A percentile compares a stretch with the other conserved stretches of the same genome.
phyloP scores from a whole-genome alignment of 2,329 filamentous ascomycete genomes.

The Epichloe amarillans region DNA sequence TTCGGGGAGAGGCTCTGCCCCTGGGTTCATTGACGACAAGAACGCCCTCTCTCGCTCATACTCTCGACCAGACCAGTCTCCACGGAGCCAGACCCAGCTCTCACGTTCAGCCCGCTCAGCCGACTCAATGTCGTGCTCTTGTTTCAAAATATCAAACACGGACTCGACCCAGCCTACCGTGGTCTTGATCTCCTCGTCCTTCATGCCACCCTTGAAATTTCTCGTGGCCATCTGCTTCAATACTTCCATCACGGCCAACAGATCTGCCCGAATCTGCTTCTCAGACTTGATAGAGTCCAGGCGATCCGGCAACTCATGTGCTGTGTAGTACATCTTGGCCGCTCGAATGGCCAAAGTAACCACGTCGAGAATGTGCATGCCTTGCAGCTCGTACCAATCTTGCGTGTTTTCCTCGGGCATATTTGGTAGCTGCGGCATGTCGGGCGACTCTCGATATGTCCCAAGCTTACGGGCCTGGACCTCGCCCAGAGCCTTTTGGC shows the following conservation, averaged over 20 bases:
- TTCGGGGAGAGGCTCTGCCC: conserved; percentile 46
- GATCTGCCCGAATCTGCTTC: conserved; percentile 67
- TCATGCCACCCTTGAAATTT: conserved; percentile 73
- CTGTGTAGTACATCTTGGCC: conserved; percentile 91
- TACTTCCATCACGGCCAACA: conserved; percentile 78
- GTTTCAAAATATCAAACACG: conserved; percentile 61
- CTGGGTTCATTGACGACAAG: conserved; percentile 57
- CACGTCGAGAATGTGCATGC: conserved; percentile 82
- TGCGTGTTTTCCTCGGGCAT: conserved; percentile 37
- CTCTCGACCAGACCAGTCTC: conserved; percentile 65
- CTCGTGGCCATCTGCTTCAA: conserved; percentile 83
- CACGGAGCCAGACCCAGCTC: conserved; percentile 66
- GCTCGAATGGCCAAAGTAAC: conserved; percentile 91
- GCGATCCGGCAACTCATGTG: conserved; percentile 75
- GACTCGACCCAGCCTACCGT: conserved; percentile 70
- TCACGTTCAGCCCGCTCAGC: conserved; percentile 57
- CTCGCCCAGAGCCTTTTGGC: conserved; percentile 53
- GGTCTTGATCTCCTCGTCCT: conserved; percentile 59
- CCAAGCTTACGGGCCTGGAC: conserved; percentile 28
- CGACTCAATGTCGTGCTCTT: conserved; percentile 66
- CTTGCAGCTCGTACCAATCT: conserved; percentile 77
- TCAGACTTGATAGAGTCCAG: conserved; percentile 81
- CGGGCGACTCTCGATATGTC: conserved; percentile 13
- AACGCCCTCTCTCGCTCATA: conserved; percentile 72
- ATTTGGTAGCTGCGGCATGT: conserved; percentile 20